Conservation (phyloP, 2,329 filamentous ascomycete genomes). For the Cercospora berteroae region DNA sequence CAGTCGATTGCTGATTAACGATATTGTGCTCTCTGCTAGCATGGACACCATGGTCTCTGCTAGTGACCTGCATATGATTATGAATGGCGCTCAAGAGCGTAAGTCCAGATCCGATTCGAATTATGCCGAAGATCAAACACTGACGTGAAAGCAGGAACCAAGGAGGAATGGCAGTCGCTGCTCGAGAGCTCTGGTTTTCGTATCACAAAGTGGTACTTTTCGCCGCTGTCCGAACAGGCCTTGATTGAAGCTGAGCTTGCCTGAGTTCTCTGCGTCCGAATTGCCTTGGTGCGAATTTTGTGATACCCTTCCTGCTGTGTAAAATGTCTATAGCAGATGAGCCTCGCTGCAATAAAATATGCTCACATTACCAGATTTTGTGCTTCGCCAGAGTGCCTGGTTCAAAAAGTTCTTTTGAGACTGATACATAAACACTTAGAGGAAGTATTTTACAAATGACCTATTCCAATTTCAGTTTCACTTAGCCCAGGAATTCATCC, state of each 20-base stretch:
- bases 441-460: background rate
- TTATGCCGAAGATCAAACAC: background rate
- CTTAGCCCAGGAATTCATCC: background rate
- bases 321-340: background rate
- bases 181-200: constrained; percentile 1
- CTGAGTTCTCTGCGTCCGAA: background rate
- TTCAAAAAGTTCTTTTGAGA: background rate
- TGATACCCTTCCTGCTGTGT: background rate
- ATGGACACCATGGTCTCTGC: constrained; percentile 12
- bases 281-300: background rate
- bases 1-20: constrained; percentile 28
- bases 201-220: constrained; percentile 7
- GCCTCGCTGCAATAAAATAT: background rate
- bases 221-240: constrained; percentile 14
- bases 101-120: background rate
- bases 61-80: constrained; percentile 11
- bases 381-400: background rate
- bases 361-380: background rate
- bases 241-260: constrained; percentile 12
- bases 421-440: background rate
- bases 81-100: constrained; percentile 13
- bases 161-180: constrained; percentile 9
- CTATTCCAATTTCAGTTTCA: background rate
- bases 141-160: background rate
- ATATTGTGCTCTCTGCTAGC: constrained; percentile 18